Conservation (phyloP, 78 protist species). For the Pigoraptor vietnamica region DNA sequence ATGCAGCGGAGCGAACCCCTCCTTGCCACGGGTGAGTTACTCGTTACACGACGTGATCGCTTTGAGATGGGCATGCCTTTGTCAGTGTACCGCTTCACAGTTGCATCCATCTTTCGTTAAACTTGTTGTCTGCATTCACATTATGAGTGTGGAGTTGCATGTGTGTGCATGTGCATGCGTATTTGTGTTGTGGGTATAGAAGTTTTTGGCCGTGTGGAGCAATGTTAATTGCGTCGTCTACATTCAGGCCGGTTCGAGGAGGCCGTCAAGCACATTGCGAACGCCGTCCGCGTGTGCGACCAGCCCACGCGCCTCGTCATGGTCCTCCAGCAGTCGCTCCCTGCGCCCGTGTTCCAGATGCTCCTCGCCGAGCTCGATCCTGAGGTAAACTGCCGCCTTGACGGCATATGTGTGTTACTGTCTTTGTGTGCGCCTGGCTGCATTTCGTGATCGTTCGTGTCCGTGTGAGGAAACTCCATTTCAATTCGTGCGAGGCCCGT, state of each 20-base stretch:
- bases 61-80: no score
- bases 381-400: neutral
- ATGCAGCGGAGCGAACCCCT: neutral
- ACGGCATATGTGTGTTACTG: neutral
- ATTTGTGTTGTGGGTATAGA: no score
- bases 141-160: no score
- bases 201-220: no score
- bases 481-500: no score
- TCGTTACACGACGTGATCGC: neutral
- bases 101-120: no score
- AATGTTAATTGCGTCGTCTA: neutral
- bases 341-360: neutral
- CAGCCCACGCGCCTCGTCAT: neutral
- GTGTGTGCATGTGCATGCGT: no score
- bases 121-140: no score
- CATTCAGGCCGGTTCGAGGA: neutral
- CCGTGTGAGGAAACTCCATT: no score
- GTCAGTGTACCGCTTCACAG: no score
- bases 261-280: neutral
- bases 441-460: neutral
- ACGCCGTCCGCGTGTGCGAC: slow-evolving; percentile 3
- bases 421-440: neutral
- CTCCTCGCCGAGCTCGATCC: neutral
- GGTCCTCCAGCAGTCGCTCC: neutral
- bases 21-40: neutral